phyloP scores from a whole-genome alignment of 495 filamentous ascomycete species.

The Staphylotrichum tortipilum region DNA sequence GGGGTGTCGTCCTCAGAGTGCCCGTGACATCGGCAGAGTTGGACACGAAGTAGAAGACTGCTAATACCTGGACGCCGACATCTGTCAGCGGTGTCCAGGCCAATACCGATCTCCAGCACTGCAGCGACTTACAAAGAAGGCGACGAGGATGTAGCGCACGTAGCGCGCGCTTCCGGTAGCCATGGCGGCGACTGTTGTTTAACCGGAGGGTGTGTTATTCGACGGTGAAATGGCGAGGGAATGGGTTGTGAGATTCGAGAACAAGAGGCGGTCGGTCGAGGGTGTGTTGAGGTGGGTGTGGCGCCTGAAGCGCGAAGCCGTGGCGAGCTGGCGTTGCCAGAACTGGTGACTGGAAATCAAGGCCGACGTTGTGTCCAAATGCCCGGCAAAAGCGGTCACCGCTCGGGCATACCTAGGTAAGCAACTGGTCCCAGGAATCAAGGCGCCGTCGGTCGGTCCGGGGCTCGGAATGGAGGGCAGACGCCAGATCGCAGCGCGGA shows the following conservation, averaged over 20 bases:
- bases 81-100: slow-evolving; percentile 7
- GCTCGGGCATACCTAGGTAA: slow-evolving; percentile 7
- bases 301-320: not conserved
- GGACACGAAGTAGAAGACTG: slow-evolving; percentile 72
- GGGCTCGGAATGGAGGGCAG: not conserved
- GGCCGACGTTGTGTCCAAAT: slow-evolving; percentile 5
- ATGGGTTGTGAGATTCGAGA: too few species aligned
- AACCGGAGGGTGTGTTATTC: not conserved
- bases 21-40: slow-evolving; percentile 46
- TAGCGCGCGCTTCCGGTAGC: slow-evolving; percentile 58
- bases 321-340: slow-evolving; percentile 2
- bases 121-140: slow-evolving; percentile 68
- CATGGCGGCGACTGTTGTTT: slow-evolving; percentile 37
- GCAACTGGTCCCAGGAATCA: not conserved
- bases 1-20: slow-evolving; percentile 1
- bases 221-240: too few species aligned
- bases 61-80: slow-evolving; percentile 55
- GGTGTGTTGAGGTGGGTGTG: not conserved
- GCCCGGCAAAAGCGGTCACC: not conserved
- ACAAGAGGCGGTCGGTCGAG: not conserved
- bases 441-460: not conserved
- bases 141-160: slow-evolving; percentile 82
- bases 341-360: too few species aligned
- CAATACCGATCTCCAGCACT: too few species aligned
- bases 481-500: too few species aligned